Conservation (phyloP, 148 eudicot genomes). For the Salicornia ramosissima region DNA sequence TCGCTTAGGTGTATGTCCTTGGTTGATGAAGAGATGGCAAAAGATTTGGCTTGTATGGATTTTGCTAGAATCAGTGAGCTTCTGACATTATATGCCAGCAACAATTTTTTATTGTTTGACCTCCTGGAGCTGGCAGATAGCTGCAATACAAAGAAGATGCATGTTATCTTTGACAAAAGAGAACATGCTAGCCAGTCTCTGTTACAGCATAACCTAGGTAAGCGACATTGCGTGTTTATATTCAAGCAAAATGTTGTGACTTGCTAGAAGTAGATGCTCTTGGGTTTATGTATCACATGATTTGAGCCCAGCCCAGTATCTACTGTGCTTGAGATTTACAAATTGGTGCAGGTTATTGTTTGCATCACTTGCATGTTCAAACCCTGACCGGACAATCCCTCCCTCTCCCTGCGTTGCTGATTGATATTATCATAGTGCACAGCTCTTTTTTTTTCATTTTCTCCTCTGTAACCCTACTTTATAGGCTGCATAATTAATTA, state of each 20-base stretch:
- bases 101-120: slow-evolving; percentile 72
- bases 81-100: slow-evolving; percentile 52
- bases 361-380: too few species aligned
- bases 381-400: too few species aligned
- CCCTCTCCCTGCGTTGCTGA: too few species aligned
- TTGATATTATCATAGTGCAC: not conserved
- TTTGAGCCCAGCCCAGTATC: not conserved
- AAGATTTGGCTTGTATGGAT: slow-evolving; percentile 96
- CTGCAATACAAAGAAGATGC: slow-evolving; percentile 87
- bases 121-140: slow-evolving; percentile 96
- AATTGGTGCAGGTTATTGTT: not conserved
- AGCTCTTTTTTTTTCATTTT: too few species aligned
- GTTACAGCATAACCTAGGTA: slow-evolving; percentile 97
- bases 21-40: slow-evolving; percentile 90
- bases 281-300: not conserved
- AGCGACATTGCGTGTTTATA: slow-evolving; percentile 6
- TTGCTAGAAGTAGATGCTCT: not conserved
- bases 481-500: not conserved
- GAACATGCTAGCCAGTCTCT: slow-evolving; percentile 83
- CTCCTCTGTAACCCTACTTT: not conserved
- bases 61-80: slow-evolving; percentile 70
- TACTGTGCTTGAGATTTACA: not conserved
- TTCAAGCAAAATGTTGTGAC: not conserved
- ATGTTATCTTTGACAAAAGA: slow-evolving; percentile 77
- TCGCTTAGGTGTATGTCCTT: slow-evolving; percentile 87